Evolutionary conservation across 108 stramenopile genomes (phyloP).

Genomic region (Fistulifera solaris): DNA sequence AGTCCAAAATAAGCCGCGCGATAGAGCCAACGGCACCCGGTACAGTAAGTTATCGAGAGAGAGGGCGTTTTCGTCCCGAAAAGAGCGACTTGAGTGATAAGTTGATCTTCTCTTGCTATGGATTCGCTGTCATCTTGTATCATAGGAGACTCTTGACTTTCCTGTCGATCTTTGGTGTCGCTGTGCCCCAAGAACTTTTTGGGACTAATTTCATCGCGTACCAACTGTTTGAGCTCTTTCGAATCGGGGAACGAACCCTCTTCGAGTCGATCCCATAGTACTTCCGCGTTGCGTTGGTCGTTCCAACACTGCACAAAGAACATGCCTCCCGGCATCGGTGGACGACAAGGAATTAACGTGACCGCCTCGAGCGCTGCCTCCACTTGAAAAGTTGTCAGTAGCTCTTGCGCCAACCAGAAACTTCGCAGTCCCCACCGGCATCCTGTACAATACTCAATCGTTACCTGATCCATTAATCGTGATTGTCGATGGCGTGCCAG

Average conservation of each 20-base stretch:
- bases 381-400: constrained; percentile 61
- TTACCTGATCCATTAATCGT: constrained; percentile 12
- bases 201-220: constrained; percentile 64
- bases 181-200: constrained; percentile 62
- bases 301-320: not conserved
- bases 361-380: constrained; percentile 32
- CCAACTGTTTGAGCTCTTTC: constrained; percentile 65
- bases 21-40: constrained; percentile 19
- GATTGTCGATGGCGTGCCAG: not conserved
- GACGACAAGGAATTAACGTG: constrained; percentile 39
- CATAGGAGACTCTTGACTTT: constrained; percentile 5
- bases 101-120: not conserved
- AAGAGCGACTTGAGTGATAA: not conserved
- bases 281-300: not conserved
- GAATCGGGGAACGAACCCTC: constrained; percentile 68
- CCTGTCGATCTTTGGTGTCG: constrained; percentile 22
- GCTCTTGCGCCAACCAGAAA: constrained; percentile 72
- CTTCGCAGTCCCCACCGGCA: constrained; percentile 74
- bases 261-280: constrained; percentile 41
- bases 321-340: constrained; percentile 17
- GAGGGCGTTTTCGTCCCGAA: constrained; percentile 1
- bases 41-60: constrained; percentile 9
- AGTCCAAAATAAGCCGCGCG: constrained; percentile 33
- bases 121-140: not conserved
- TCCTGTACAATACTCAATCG: constrained; percentile 76